Conservation (phyloP, 805 yeast genomes). For the Tetrapisispora namnaoensis region DNA sequence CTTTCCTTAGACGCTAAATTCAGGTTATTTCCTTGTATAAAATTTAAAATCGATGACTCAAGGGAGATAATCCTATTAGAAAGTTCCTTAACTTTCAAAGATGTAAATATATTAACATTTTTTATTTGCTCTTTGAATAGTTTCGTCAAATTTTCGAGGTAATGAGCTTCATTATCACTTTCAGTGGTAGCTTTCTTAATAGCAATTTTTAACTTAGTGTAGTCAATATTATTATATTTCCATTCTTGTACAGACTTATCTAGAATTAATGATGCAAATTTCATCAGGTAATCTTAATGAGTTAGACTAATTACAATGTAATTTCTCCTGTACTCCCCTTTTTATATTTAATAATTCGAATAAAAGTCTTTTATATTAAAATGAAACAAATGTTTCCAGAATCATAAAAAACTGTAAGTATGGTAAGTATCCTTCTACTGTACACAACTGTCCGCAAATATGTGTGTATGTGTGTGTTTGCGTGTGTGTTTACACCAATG, state of each 20-base stretch:
- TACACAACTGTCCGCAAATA: too few relatives aligned
- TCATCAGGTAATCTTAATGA: constrained; percentile 40
- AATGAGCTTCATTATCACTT: constrained; percentile 4
- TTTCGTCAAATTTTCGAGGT: constrained; percentile 4
- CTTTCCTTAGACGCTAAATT: constrained; percentile 2
- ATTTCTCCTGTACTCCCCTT: too few relatives aligned
- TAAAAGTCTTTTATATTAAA: too few relatives aligned
- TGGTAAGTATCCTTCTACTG: too few relatives aligned
- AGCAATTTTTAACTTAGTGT: constrained; percentile 60
- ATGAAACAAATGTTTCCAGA: too few relatives aligned
- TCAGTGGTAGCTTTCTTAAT: constrained; percentile 49
- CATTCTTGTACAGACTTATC: constrained; percentile 81
- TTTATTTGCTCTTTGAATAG: constrained; percentile 20
- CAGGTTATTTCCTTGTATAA: constrained; percentile 1
- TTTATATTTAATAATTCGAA: too few relatives aligned
- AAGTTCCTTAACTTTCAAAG: constrained; percentile 24
- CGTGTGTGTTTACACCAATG: too few relatives aligned
- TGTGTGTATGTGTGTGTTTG: too few relatives aligned
- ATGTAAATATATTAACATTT: constrained; percentile 19
- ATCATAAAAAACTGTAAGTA: too few relatives aligned
- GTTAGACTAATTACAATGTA: not conserved
- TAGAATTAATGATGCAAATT: constrained; percentile 70
- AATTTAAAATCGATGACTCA: constrained; percentile 18
- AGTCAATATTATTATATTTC: constrained; percentile 75
- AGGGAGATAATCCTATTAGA: constrained; percentile 21